phyloP scores from a whole-genome alignment of 768 basidiomycete genomes.

The Suillus hirtellus region DNA sequence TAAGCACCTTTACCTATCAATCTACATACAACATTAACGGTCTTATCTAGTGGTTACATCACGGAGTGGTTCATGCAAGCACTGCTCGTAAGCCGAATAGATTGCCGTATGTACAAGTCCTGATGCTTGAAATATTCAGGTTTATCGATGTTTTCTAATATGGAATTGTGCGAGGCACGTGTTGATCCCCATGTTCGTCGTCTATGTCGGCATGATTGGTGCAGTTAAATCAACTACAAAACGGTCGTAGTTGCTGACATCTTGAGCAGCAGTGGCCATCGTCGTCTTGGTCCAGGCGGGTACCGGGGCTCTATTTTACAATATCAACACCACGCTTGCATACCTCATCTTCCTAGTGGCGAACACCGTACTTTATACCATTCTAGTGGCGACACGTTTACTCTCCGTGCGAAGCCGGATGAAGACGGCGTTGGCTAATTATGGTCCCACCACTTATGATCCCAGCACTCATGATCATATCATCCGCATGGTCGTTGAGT shows the following conservation, averaged over 20 bases:
- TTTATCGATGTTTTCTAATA: constrained; percentile 1
- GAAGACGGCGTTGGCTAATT: background rate
- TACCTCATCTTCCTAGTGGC: background rate
- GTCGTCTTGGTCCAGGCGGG: background rate
- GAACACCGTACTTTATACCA: background rate
- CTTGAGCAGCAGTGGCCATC: background rate
- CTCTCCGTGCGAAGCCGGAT: background rate
- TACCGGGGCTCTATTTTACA: background rate
- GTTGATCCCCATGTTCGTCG: background rate
- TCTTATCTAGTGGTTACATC: background rate
- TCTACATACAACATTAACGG: background rate
- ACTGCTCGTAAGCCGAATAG: background rate
- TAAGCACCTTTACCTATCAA: background rate
- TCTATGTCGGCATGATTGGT: background rate
- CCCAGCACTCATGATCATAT: background rate
- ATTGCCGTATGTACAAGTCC: background rate
- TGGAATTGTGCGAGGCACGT: background rate
- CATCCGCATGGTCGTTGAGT: background rate
- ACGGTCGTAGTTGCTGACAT: background rate
- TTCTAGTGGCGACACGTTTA: background rate
- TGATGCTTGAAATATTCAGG: background rate
- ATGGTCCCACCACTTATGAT: background rate
- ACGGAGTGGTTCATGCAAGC: background rate
- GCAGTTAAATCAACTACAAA: background rate
- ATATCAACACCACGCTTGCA: background rate